Evolutionary conservation across 164 flowering plant genomes (phyloP), one percentile per base, ranked within the genome.

Genomic region (Litsea cubeba): DNA sequence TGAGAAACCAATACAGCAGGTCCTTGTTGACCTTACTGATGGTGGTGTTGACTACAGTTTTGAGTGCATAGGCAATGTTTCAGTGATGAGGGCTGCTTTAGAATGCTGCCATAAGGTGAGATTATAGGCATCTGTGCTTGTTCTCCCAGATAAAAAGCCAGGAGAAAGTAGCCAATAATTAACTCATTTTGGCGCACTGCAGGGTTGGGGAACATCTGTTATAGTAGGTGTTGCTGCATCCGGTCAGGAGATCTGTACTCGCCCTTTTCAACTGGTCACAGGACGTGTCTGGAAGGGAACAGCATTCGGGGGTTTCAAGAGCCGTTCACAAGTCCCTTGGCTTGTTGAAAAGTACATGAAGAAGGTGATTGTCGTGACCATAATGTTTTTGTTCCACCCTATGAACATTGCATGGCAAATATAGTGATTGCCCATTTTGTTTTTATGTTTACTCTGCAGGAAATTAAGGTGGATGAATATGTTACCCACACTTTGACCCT

Each of bases 241-340:
- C 25, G 97, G 98, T 46, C 94, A 94, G 80, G 99, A 94, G 82
- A 94, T 96, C 71, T 88, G 89, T 17, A 96, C 99, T 51, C 92
- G 98, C 12, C 99, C 98, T n/a, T 96, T 96, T 76, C 98, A 93
- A 80, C 81, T 96, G 82, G 99, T 96, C 74, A 96, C 99, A 49
- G 99, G 99, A 23, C 97, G 97, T 80, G 97, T 90, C 49, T 96
- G 99, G 99, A 96, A 96, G 79, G 98, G 98, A 83, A 96, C 99
- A 35, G 98, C 98, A 68, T 96, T 94, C 79, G 99, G 98, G 74
- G 99, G 98, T 62, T 96, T 96, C 82, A 94, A 96, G 89, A 96
- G 98, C 84, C 97, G 99, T 50, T 87, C 98, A 50, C 98, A 94
- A 78, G 99, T 96, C 46, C 99, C 99, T 73, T 91, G 94, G 97